Percentiles rank a stretch among this genome's conserved stretches.
phyloP scores from a whole-genome alignment of 108 stramenopile genomes.

The Cyclotella cryptica region DNA sequence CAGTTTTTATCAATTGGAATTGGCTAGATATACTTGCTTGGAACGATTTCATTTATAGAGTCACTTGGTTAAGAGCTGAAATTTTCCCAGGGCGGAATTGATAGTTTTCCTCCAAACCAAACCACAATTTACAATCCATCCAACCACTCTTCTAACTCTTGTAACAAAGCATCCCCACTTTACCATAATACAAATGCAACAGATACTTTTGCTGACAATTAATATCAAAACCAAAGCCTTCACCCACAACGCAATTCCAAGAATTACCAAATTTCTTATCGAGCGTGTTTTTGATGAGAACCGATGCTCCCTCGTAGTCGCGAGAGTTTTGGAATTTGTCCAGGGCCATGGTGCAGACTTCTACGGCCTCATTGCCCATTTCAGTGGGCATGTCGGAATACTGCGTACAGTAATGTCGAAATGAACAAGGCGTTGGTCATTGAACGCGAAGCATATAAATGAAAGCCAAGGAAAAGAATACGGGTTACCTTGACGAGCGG shows the following conservation, averaged over 20 bases:
- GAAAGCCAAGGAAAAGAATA: background rate
- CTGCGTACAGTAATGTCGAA: constrained; percentile 36
- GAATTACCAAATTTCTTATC: constrained; percentile 90
- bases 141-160: constrained; percentile 52
- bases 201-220: constrained; percentile 66
- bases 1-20: no score
- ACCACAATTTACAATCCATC: background rate
- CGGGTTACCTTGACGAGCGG: constrained; percentile 54
- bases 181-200: constrained; percentile 69
- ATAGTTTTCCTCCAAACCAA: no score
- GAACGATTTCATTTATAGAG: no score
- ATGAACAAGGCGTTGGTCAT: background rate
- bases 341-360: constrained; percentile 82
- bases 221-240: constrained; percentile 77
- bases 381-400: constrained; percentile 85
- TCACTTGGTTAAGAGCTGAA: no score
- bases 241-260: constrained; percentile 84
- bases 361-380: constrained; percentile 83
- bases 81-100: no score
- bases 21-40: no score
- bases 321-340: constrained; percentile 76
- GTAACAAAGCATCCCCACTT: constrained; percentile 65
- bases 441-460: background rate
- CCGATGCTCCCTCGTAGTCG: constrained; percentile 75
- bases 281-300: constrained; percentile 80